Base-by-base conservation (phyloP, 2,329 filamentous ascomycete species). In the Fusarium austroafricanum region DNA sequence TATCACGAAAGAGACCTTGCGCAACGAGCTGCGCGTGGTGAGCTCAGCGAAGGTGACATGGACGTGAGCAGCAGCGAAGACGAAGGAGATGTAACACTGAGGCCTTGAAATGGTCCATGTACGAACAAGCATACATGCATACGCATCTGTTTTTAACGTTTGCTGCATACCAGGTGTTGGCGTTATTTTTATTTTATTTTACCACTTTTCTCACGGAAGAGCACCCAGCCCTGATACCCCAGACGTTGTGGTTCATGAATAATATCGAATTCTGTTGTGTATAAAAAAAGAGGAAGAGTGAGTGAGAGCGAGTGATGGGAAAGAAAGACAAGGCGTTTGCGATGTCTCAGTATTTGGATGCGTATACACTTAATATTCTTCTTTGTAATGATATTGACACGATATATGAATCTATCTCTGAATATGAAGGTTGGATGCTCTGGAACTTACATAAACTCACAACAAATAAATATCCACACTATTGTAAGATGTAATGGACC, bases 1-100 rank as follows among this genome's bases (percentile, higher is more conserved):
- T 91, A 93, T 70, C 76, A 78, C 5, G 88, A 90, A 77, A 79
- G 88, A 53, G 85, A 85, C 39, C 76, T 81, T 43, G 85, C 83
- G 20, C 78, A 81, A 44, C 80, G 83, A n/a, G 84, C 83, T 6
- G 82, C 83, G 1, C 77, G 80, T 39, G 84, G 84, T 21, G 82
- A 84, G 37, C 71, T 83, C 20, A 78, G 75, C 18, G 83, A 83
- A 21, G 79, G 72, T 6, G 81, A 82, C 2, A 75, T 78, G 71
- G 77, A 78, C 7, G 68, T 74, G 50, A 75, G 73, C 54, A 74
- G 68, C 28, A 75, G 69, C 26, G 75, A 75, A 5, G 78, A 76
- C 5, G 79, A 79, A 33, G 77, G 72, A 20, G 77, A 81, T 55
- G 72, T 75, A 47, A 80, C 78, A 21, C 56, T 81, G 50, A 72